A percentile compares a stretch with the other conserved stretches of the same genome.
phyloP scores from a whole-genome alignment of 169 alveolate genomes.

The Besnoitia besnoiti region DNA sequence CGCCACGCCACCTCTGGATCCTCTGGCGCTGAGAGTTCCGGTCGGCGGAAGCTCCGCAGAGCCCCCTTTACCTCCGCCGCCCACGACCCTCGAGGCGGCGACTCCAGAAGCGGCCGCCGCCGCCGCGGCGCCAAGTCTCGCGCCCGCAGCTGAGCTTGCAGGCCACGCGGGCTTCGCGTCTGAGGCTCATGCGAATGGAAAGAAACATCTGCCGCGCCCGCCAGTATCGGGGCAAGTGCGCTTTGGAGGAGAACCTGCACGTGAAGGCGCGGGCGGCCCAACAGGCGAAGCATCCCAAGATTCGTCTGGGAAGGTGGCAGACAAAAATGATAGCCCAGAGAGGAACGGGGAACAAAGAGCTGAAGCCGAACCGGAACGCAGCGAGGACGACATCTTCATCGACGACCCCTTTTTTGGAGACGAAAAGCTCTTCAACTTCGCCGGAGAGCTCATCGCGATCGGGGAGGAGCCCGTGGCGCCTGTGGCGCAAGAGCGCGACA shows the following conservation, averaged over 20 bases:
- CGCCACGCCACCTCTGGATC: not conserved
- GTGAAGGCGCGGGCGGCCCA: too few species aligned
- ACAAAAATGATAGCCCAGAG: too few species aligned
- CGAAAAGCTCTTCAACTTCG: not conserved
- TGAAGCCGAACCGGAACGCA: not conserved
- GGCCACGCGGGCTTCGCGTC: not conserved
- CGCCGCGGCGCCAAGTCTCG: too few species aligned
- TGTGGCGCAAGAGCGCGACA: not conserved
- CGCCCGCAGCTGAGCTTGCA: not conserved
- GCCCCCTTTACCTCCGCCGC: too few species aligned
- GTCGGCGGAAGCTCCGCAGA: too few species aligned
- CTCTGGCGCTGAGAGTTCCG: not conserved
- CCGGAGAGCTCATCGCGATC: conserved; percentile 9
- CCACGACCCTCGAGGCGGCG: too few species aligned
- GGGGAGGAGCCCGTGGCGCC: not conserved
- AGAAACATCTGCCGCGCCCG: not conserved
- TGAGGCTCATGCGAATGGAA: not conserved
- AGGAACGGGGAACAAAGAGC: too few species aligned
- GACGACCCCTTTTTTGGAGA: conserved; percentile 23
- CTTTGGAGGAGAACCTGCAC: not conserved
- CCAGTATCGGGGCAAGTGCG: not conserved
- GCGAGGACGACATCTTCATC: not conserved
- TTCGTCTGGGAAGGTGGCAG: too few species aligned
- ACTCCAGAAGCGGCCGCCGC: too few species aligned
- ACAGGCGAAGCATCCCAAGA: too few species aligned